Percentiles rank a stretch among this genome's conserved stretches.
Conservation (phyloP, 192 early-diverging fungal species). For the Rhizoclosmatium globosum region DNA sequence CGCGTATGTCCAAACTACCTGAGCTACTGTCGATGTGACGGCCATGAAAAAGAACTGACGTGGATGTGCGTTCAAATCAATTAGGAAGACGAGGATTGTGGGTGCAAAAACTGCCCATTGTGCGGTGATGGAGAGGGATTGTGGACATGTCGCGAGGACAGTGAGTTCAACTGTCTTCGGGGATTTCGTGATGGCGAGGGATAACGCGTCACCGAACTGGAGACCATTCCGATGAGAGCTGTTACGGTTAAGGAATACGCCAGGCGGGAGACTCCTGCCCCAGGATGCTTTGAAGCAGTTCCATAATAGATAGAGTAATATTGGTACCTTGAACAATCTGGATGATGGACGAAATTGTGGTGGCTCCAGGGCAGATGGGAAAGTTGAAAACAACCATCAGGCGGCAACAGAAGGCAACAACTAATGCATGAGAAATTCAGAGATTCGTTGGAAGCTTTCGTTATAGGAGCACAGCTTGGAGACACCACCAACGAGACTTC, state of each 20-base stretch:
- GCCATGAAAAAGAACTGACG: constrained; percentile 47
- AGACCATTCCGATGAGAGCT: constrained; percentile 51
- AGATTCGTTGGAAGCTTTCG: constrained; percentile 5
- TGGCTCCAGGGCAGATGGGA: constrained; percentile 21
- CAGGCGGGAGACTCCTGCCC: constrained; percentile 40
- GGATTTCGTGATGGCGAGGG: not conserved
- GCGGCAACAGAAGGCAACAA: constrained; percentile 9
- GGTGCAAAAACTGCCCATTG: constrained; percentile 43
- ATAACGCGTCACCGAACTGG: constrained; percentile 39
- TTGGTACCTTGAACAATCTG: constrained; percentile 42
- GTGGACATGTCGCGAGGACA: constrained; percentile 15
- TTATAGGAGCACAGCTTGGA: constrained; percentile 4
- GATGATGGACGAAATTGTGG: constrained; percentile 43
- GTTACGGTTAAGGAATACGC: constrained; percentile 46
- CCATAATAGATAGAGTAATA: constrained; percentile 47
- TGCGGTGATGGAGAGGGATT: not conserved
- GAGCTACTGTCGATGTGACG: constrained; percentile 35
- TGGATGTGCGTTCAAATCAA: constrained; percentile 45
- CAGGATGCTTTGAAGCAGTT: constrained; percentile 47
- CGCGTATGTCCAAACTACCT: constrained; percentile 16
- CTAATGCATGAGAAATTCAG: constrained; percentile 20
- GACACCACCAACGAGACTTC: constrained; percentile 24
- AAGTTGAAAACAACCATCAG: constrained; percentile 15
- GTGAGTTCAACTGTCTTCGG: constrained; percentile 24
- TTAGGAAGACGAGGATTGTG: constrained; percentile 34